Evolutionary conservation across 768 basidiomycete genomes (phyloP), one percentile per base, ranked within the genome.

Genomic region (Sarcomyxa edulis): DNA sequence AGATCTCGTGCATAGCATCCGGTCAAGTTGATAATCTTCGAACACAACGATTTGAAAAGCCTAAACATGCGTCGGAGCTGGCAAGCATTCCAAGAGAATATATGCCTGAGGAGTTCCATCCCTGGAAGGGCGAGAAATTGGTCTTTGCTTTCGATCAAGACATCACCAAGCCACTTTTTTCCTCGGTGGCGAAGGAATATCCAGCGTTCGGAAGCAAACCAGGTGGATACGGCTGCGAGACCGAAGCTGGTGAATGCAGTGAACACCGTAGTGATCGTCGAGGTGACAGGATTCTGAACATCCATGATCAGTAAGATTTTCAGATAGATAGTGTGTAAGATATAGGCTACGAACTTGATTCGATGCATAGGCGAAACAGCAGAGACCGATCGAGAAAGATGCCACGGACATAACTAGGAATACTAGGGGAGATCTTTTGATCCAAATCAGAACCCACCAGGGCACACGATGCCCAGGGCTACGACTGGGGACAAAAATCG

Each of bases 371-470:
- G 84, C 71, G 51, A 89, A 89, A 30, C 81, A 73, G 50, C 82
- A 79, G 12, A 89, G 68, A 10, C 86, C 86, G 28, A 84, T 70
- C 1, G 83, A 88, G 59, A 90, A 90, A 58, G 81, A 84, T 27
- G 84, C 83, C 31, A 89, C 85, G 37, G 87, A 86, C 55, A 89
- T 69, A 43, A 89, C 85, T 32, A 89, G 74, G 63, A 89, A 87
- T 45, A 88, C 82, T 23, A 90, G 68, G 10, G 86, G 86, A 5
- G 84, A 85, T 24, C 85, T 69, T 54, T 88, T 89, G 63, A 89
- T 89, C 86, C 84, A 90, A 48, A 89, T 88, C 40, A 84, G 60
- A 30, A 85, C 81, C 82, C 84, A 85, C 83, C 83, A 84, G 1
- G 84, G 83, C 29, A 84, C 81, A 37, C 80, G 76, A 55, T 85